Base-by-base conservation (phyloP, 306 rosid species). In the Phaseolus lunatus region DNA sequence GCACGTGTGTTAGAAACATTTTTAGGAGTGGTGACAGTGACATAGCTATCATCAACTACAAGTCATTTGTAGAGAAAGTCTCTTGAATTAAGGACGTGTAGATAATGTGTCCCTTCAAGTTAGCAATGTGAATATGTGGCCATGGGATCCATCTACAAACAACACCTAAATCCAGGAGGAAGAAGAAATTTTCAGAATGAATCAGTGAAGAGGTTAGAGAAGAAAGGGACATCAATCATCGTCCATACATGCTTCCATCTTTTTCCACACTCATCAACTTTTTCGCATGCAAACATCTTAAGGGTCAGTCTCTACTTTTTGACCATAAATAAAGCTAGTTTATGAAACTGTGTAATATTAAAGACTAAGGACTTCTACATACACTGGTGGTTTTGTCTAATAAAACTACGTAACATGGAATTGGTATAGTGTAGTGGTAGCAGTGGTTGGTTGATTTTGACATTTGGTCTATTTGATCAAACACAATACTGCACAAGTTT, bases 121-220 rank as follows among this genome's bases (percentile, higher is more conserved):
- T 52, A 43, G 77, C 14, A 69, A 64, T 63, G 20, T 58, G 62
- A 59, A 69, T 59, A 15, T 59, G 20, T 24, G 41, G 50, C 43
- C 71, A 81, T 26, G 44, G 27, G 54, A 59, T 68, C 12, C 24
- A 75, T 79, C 77, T 50, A 53, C 63, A 64, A 63, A 77, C 16
- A 77, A 67, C 29, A 26, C 83, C 86, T 82, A 82, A 77, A 57
- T 78, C 76, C 76, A 56, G 49, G 39, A 64, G 22, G 85, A 82
- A 78, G 86, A 20, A 66, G 72, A 72, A 78, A 66, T 31, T 72
- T 50, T 64, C 1, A 77, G 76, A 72, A 62, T 53, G 62, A 71
- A 31, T 54, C 12, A 62, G 49, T 18, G 67, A 35, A 69, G 78
- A 76, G 64, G 78, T 71, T 65, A 33, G 57, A 56, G 49, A 0